These are phyloP conservation scores for Ustilago sp. DNA, from an alignment of 1,284 basidiomycete genomes.

Conservation along the genomic window DNA sequence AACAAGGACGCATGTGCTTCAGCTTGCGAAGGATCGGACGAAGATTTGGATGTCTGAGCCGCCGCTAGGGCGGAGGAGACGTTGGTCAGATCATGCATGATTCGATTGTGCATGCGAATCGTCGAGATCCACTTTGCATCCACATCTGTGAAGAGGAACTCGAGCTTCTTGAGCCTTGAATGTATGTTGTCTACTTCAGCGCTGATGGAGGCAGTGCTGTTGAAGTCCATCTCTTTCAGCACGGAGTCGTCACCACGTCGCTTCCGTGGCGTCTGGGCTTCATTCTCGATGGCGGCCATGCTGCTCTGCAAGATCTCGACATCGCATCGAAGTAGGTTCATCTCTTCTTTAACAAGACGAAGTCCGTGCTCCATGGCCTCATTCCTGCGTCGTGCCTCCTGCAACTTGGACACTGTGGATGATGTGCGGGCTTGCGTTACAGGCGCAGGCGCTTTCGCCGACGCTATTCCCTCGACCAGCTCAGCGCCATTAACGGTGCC, in stretches of 20 bases:
- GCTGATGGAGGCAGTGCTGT: constrained; percentile 16
- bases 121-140: constrained; percentile 39
- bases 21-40: background rate
- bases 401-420: constrained; percentile 36
- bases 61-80: constrained; percentile 11
- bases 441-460: constrained; percentile 9
- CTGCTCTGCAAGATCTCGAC: constrained; percentile 31
- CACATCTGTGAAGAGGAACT: constrained; percentile 21
- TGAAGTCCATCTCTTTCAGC: constrained; percentile 25
- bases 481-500: background rate
- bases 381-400: constrained; percentile 33
- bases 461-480: background rate
- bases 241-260: constrained; percentile 18
- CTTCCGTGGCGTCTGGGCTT: constrained; percentile 29
- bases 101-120: constrained; percentile 46
- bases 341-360: constrained; percentile 42
- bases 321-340: constrained; percentile 36
- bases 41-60: background rate
- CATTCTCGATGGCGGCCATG: constrained; percentile 16
- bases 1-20: background rate
- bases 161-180: constrained; percentile 22
- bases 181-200: constrained; percentile 29
- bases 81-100: constrained; percentile 31
- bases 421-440: constrained; percentile 36
- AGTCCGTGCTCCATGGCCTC: constrained; percentile 38